Conservation (phyloP, 257 asterid genomes). For the Mentha longifolia region DNA sequence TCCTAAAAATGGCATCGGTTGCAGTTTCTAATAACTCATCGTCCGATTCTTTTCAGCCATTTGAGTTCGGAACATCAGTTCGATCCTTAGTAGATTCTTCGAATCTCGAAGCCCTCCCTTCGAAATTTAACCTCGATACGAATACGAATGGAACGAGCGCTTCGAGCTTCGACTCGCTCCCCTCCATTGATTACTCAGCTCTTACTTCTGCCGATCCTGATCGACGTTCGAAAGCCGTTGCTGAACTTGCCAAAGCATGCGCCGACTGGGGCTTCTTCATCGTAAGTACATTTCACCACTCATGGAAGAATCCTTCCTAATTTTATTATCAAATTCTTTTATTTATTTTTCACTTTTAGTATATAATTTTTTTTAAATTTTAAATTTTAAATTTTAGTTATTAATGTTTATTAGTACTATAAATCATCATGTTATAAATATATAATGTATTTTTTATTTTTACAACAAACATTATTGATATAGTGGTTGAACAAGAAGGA, state of each 20-base stretch:
- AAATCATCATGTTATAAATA: too few relatives aligned
- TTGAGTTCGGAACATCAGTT: not conserved
- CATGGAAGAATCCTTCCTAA: too few relatives aligned
- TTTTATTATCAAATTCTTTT: not conserved
- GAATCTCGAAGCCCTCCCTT: slow-evolving; percentile 29
- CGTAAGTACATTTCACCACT: slow-evolving; percentile 11
- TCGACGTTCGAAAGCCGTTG: slow-evolving; percentile 32
- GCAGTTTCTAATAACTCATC: not conserved
- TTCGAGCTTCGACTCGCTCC: slow-evolving; percentile 29
- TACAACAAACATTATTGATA: too few relatives aligned
- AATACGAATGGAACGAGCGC: slow-evolving; percentile 23
- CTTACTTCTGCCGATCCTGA: slow-evolving; percentile 25
- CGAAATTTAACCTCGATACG: slow-evolving; percentile 19
- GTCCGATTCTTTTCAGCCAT: not conserved
- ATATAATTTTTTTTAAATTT: too few relatives aligned
- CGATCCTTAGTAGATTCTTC: slow-evolving; percentile 18
- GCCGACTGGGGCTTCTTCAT: slow-evolving; percentile 44
- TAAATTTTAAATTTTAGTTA: too few relatives aligned
- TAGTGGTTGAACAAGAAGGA: too few relatives aligned
- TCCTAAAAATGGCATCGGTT: not conserved
- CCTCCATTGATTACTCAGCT: slow-evolving; percentile 33
- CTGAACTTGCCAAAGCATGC: slow-evolving; percentile 29
- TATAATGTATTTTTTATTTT: too few relatives aligned
- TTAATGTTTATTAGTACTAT: too few relatives aligned
- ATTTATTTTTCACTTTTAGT: not conserved